Conservation (phyloP, 768 basidiomycete species). For the Mycena floridula region DNA sequence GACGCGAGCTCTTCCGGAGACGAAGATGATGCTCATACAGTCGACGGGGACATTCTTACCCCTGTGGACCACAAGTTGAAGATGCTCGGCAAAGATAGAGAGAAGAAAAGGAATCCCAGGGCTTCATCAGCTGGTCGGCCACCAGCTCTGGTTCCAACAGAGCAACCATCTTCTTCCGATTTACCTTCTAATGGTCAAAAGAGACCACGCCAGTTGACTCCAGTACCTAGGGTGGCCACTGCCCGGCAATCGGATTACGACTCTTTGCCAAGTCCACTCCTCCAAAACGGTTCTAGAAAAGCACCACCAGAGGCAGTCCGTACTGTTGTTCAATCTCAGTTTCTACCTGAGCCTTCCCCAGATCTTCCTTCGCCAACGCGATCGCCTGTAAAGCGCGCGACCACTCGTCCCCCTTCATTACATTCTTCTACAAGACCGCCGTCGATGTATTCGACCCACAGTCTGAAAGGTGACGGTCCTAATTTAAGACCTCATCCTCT, state of each 20-base stretch:
- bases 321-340: too few species aligned
- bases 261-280: not conserved
- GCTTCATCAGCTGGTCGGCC: too few species aligned
- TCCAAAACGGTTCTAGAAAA: not conserved
- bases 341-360: not conserved
- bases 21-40: not conserved
- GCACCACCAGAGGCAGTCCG: too few species aligned
- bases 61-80: too few species aligned
- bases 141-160: too few species aligned
- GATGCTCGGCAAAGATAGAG: too few species aligned
- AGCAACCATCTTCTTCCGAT: too few species aligned
- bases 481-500: conserved; percentile 80
- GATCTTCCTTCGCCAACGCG: not conserved
- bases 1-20: conserved; percentile 28
- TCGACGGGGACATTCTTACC: not conserved
- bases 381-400: conserved; percentile 18
- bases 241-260: not conserved
- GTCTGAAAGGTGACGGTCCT: conserved; percentile 21
- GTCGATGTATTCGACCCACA: conserved; percentile 50
- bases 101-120: too few species aligned
- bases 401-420: conserved; percentile 32
- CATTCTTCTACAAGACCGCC: conserved; percentile 47
- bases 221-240: too few species aligned
- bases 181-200: too few species aligned
- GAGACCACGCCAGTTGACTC: too few species aligned